Evolutionary conservation across 2,329 filamentous ascomycete species (phyloP).

Genomic region (Colletotrichum tropicale): DNA sequence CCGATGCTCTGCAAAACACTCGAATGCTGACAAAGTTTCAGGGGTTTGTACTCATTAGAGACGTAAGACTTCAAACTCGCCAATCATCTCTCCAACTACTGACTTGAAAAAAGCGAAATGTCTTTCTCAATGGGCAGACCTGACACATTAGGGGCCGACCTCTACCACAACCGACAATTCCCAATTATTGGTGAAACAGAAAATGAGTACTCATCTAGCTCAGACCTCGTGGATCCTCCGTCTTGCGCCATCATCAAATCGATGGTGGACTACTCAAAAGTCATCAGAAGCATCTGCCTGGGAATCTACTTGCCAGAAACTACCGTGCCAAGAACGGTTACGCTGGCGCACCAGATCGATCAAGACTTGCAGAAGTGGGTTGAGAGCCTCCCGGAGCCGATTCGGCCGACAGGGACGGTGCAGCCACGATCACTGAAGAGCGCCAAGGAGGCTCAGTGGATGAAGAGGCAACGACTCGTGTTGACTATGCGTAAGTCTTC

Average conservation of each 20-base stretch:
- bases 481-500: constrained; percentile 22
- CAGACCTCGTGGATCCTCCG: constrained; percentile 26
- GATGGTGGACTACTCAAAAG: constrained; percentile 31
- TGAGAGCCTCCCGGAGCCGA: constrained; percentile 22
- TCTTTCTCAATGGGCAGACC: constrained; percentile 52
- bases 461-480: constrained; percentile 29
- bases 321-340: constrained; percentile 20
- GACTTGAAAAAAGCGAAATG: constrained; percentile 38
- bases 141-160: constrained; percentile 50
- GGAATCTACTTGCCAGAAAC: constrained; percentile 27
- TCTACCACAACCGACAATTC: constrained; percentile 49
- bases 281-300: constrained; percentile 28
- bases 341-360: constrained; percentile 26
- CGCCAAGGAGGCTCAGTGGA: constrained; percentile 26
- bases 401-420: constrained; percentile 21
- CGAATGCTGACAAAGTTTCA: constrained; percentile 14
- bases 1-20: rapidly evolving
- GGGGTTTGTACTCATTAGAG: constrained; percentile 48
- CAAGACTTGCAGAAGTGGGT: constrained; percentile 27
- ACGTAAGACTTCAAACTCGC: constrained; percentile 32
- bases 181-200: constrained; percentile 25
- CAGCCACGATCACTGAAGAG: constrained; percentile 20
- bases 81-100: not conserved
- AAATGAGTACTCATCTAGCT: not conserved
- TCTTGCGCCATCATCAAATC: constrained; percentile 29